Evolutionary conservation across 108 stramenopile species (phyloP).

Genomic region (Schizochytrium sp.): DNA sequence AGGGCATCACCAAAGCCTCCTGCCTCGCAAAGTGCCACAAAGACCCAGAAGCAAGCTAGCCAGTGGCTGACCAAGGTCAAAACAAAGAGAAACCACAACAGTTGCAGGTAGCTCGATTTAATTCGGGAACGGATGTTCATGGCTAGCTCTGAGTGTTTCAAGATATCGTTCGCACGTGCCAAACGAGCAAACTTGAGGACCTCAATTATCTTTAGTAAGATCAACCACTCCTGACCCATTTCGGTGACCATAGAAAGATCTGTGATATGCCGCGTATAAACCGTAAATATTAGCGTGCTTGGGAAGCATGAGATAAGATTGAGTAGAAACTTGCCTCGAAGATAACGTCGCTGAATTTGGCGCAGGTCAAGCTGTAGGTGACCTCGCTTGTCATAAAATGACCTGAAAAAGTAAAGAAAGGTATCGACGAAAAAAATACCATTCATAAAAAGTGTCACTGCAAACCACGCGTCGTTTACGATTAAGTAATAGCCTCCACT

Average conservation of each 20-base stretch:
- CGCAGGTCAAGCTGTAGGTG: constrained; percentile 65
- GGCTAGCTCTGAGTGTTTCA: neutral
- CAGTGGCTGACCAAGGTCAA: constrained; percentile 59
- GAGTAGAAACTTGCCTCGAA: constrained; percentile 69
- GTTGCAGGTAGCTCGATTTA: constrained; percentile 55
- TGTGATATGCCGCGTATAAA: constrained; percentile 12
- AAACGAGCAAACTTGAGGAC: constrained; percentile 65
- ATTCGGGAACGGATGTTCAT: neutral
- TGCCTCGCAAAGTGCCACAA: constrained; percentile 67
- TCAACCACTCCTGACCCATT: constrained; percentile 46
- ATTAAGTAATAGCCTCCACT: constrained; percentile 68
- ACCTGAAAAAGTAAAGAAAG: constrained; percentile 74
- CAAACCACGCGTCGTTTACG: constrained; percentile 47
- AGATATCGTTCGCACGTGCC: constrained; percentile 21
- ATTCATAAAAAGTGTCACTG: constrained; percentile 69
- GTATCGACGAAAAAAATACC: constrained; percentile 72
- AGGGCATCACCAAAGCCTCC: constrained; percentile 66
- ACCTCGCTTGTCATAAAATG: constrained; percentile 65
- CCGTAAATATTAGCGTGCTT: constrained; percentile 55
- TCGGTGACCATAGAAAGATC: constrained; percentile 7
- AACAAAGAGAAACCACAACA: constrained; percentile 49
- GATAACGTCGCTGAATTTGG: constrained; percentile 65
- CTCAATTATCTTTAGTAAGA: constrained; percentile 57
- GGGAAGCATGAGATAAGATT: constrained; percentile 70
- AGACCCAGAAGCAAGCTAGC: constrained; percentile 67